phyloP scores from a whole-genome alignment of 75 land plant genomes.

The Isoetes taiwanensis region DNA sequence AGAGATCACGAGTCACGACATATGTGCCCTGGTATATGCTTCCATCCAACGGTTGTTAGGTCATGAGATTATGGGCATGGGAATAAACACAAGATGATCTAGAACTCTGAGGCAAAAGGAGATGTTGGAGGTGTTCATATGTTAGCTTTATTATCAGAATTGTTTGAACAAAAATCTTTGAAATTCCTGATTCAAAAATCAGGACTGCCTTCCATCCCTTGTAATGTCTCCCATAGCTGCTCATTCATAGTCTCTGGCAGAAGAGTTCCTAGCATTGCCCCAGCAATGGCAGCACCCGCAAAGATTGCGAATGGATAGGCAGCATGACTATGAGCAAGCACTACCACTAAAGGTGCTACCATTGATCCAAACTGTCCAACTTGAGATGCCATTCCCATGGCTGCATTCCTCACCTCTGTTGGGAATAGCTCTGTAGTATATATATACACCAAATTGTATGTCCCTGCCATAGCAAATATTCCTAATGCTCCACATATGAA shows the following conservation, averaged over 20 bases:
- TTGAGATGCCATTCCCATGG: not conserved
- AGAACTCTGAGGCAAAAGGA: too few relatives aligned
- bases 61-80: too few relatives aligned
- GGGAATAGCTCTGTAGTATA: not conserved
- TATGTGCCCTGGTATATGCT: too few relatives aligned
- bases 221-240: not conserved
- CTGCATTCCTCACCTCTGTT: not conserved
- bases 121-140: too few relatives aligned
- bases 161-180: too few relatives aligned
- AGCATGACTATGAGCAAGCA: not conserved
- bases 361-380: not conserved
- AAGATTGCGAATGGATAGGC: not conserved
- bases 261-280: not conserved
- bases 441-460: not conserved
- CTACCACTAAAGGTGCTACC: not conserved
- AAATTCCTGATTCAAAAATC: too few relatives aligned
- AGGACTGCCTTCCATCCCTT: too few relatives aligned
- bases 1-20: too few relatives aligned
- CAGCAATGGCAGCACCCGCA: not conserved
- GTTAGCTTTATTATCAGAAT: too few relatives aligned
- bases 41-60: too few relatives aligned
- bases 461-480: slow-evolving; percentile 12
- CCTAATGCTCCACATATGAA: slow-evolving; percentile 64
- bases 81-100: too few relatives aligned
- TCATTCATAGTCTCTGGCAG: not conserved